Percentiles rank a stretch among this genome's conserved stretches.
phyloP scores from a whole-genome alignment of 1,284 basidiomycete species.

The Apiotrichum siamense region DNA sequence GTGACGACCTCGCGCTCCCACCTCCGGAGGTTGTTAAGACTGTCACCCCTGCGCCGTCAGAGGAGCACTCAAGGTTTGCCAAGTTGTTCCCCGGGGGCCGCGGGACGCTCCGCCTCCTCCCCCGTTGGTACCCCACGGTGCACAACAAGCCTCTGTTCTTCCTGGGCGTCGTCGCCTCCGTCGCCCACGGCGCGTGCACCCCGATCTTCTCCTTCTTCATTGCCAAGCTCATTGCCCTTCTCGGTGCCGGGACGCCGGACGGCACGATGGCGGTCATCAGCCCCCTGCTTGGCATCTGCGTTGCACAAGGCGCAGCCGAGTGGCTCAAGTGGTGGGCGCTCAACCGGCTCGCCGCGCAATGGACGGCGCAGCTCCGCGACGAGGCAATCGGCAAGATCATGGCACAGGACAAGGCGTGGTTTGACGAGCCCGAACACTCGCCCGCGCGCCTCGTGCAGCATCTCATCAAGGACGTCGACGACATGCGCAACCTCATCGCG shows the following conservation, averaged over 20 bases:
- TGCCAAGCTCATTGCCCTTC: conserved; percentile 70
- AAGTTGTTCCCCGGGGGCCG: not conserved
- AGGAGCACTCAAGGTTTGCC: not conserved
- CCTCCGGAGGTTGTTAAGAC: not conserved
- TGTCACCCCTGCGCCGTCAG: not conserved
- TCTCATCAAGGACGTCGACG: conserved; percentile 85
- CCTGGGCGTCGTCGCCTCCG: conserved; percentile 60
- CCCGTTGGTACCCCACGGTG: conserved; percentile 56
- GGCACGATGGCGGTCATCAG: conserved; percentile 56
- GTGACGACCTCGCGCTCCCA: not conserved
- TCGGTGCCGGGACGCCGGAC: conserved; percentile 68
- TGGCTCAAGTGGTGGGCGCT: conserved; percentile 71
- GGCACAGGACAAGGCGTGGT: conserved; percentile 83
- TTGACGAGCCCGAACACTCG: conserved; percentile 65
- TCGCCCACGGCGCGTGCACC: conserved; percentile 72
- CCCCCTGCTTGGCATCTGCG: conserved; percentile 61
- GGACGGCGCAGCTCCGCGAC: conserved; percentile 67
- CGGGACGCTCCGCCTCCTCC: not conserved
- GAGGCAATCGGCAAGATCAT: conserved; percentile 60
- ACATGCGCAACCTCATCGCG: conserved; percentile 72
- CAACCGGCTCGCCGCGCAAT: conserved; percentile 66
- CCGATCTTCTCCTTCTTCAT: conserved; percentile 89
- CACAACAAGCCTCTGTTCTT: conserved; percentile 66
- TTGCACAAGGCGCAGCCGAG: conserved; percentile 65
- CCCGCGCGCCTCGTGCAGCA: conserved; percentile 65